phyloP scores from a whole-genome alignment of 331 rosid genomes.

The Telfairia occidentalis region DNA sequence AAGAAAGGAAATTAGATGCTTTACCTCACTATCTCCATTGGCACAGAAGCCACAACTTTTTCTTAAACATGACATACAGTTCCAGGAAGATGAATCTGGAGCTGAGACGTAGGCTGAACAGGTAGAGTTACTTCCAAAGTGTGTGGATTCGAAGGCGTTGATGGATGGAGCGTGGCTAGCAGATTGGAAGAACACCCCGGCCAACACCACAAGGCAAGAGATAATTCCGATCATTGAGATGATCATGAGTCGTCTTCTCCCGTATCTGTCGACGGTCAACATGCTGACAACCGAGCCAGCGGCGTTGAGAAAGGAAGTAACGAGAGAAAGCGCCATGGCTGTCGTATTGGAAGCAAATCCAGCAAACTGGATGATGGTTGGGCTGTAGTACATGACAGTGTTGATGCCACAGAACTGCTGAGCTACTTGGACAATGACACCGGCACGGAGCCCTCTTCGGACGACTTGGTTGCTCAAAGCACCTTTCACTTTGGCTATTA shows the following conservation, averaged over 20 bases:
- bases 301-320: conserved; percentile 60
- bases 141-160: conserved; percentile 26
- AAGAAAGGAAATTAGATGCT: background rate
- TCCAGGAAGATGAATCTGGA: conserved; percentile 41
- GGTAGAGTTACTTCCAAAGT: conserved; percentile 42
- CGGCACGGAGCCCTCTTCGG: conserved; percentile 59
- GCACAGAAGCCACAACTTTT: conserved; percentile 48
- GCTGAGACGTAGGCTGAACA: conserved; percentile 34
- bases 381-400: conserved; percentile 81
- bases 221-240: conserved; percentile 52
- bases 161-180: conserved; percentile 44
- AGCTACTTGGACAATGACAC: conserved; percentile 50
- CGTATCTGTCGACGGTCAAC: conserved; percentile 51
- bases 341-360: conserved; percentile 67
- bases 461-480: conserved; percentile 31
- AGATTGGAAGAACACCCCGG: conserved; percentile 35
- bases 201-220: conserved; percentile 35
- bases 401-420: conserved; percentile 81
- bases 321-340: conserved; percentile 67
- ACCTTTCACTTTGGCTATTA: conserved; percentile 21
- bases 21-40: conserved; percentile 25
- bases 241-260: conserved; percentile 59
- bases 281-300: conserved; percentile 53
- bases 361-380: conserved; percentile 72
- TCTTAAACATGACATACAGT: conserved; percentile 52